Percentiles rank a stretch among this genome's conserved stretches.
phyloP scores from a whole-genome alignment of 495 filamentous ascomycete species.

The Podospora sp. region DNA sequence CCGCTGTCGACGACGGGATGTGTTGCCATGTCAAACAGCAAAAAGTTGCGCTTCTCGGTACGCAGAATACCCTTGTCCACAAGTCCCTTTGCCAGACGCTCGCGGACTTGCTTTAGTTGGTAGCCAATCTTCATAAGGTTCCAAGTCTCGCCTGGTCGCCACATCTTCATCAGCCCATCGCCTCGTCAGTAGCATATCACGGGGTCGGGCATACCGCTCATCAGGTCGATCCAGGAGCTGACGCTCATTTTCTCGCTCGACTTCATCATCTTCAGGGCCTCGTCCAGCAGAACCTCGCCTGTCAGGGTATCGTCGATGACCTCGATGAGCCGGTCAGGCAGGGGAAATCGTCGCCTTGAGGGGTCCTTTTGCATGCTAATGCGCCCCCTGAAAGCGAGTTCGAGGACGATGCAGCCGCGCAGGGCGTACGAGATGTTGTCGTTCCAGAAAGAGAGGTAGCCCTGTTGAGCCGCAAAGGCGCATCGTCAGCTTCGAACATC shows the following conservation, averaged over 20 bases:
- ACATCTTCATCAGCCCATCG: background rate
- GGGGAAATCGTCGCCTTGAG: conserved; percentile 84
- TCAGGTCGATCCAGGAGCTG: conserved; percentile 94
- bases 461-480: conserved; percentile 50
- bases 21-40: conserved; percentile 99
- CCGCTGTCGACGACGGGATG: conserved; percentile 97
- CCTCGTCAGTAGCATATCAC: too few relatives aligned
- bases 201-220: conserved; percentile 73
- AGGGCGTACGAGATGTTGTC: conserved; percentile 99
- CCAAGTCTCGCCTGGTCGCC: conserved; percentile 86
- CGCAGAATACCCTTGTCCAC: conserved; percentile 98
- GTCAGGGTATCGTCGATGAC: conserved; percentile 97
- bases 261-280: conserved; percentile 99
- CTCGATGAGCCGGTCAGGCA: conserved; percentile 91
- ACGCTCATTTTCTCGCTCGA: conserved; percentile 99
- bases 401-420: conserved; percentile 96
- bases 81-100: conserved; percentile 95
- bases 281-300: conserved; percentile 95
- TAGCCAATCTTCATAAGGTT: conserved; percentile 99
- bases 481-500: background rate
- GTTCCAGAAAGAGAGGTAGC: conserved; percentile 99
- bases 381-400: conserved; percentile 92
- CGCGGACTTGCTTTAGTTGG: conserved; percentile 97
- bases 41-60: conserved; percentile 98
- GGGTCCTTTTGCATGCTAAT: conserved; percentile 99